Percentiles rank a stretch among this genome's conserved stretches.
Evolutionary conservation across 495 filamentous ascomycete species (phyloP).

Genomic region (Stereocaulon alpinum): DNA sequence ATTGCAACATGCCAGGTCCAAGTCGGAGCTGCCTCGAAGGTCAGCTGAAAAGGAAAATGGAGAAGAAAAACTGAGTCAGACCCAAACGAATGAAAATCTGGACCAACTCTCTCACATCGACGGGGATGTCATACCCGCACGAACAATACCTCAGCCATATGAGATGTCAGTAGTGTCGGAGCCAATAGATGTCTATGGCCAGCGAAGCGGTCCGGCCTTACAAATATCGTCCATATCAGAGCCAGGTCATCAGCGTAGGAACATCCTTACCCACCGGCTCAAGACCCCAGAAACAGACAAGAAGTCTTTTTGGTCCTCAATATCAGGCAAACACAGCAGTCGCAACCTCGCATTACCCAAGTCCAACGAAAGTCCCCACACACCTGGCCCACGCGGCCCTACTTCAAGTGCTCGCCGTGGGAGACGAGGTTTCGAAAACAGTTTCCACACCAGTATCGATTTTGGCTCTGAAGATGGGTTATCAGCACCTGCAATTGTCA

Average conservation of each 20-base stretch:
- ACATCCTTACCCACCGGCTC: background rate
- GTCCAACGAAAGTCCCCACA: background rate
- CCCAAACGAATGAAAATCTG: background rate
- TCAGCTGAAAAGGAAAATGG: background rate
- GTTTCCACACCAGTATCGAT: conserved; percentile 34
- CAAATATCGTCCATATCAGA: conserved; percentile 4
- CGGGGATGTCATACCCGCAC: background rate
- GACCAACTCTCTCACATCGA: background rate
- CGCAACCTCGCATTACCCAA: background rate
- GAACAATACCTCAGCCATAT: conserved; percentile 1
- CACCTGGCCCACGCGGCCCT: background rate
- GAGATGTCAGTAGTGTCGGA: conserved; percentile 10
- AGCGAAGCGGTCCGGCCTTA: background rate
- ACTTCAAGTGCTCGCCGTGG: conserved; percentile 11
- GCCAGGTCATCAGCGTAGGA: background rate
- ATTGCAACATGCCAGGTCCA: conserved; percentile 16
- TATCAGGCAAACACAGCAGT: conserved; percentile 5
- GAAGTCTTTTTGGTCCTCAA: conserved; percentile 3
- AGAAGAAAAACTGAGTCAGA: background rate
- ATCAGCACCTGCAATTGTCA: conserved; percentile 32
- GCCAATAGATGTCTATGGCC: background rate
- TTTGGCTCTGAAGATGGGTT: conserved; percentile 27
- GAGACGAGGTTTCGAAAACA: conserved; percentile 22
- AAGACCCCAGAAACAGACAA: conserved; percentile 4
- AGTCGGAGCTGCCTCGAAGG: conserved; percentile 7